These are phyloP conservation scores for Corylus heterophylla DNA, from an alignment of 306 rosid species.

Conservation along the genomic window DNA sequence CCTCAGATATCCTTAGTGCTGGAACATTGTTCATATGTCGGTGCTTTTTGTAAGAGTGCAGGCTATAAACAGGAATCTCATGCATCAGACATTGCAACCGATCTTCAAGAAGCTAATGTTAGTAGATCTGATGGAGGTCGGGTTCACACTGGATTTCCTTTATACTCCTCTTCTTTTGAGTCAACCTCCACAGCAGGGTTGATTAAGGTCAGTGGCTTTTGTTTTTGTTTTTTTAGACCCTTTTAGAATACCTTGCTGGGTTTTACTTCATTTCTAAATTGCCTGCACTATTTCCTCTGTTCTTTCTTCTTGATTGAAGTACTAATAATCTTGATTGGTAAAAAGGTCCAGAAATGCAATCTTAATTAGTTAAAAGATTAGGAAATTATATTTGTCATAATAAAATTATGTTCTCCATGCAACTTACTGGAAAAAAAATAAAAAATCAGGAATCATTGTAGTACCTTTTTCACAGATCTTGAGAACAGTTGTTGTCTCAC, in stretches of 20 bases:
- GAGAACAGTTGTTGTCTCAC: constrained; percentile 26
- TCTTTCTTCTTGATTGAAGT: neutral
- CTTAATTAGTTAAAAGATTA: neutral
- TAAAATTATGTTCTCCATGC: too few relatives aligned
- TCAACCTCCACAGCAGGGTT: constrained; percentile 57
- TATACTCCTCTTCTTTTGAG: constrained; percentile 46
- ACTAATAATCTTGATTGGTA: neutral
- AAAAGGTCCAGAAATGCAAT: too few relatives aligned
- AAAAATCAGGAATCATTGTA: neutral
- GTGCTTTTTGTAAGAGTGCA: constrained; percentile 71
- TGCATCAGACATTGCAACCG: constrained; percentile 42
- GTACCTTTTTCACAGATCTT: constrained; percentile 8
- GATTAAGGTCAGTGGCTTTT: constrained; percentile 60
- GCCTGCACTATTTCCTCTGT: constrained; percentile 17
- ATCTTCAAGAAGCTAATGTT: constrained; percentile 63
- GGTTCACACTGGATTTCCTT: constrained; percentile 40
- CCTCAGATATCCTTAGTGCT: constrained; percentile 76
- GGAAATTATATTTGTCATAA: constrained; percentile 4
- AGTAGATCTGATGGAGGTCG: constrained; percentile 44
- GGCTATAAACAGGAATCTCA: constrained; percentile 37
- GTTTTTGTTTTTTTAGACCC: constrained; percentile 17
- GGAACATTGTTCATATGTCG: constrained; percentile 82
- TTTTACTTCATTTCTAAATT: constrained; percentile 8
- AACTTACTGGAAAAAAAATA: too few relatives aligned
- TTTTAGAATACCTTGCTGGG: constrained; percentile 16